Base-by-base conservation (phyloP, 768 basidiomycete genomes). In the Lentinula sp. region DNA sequence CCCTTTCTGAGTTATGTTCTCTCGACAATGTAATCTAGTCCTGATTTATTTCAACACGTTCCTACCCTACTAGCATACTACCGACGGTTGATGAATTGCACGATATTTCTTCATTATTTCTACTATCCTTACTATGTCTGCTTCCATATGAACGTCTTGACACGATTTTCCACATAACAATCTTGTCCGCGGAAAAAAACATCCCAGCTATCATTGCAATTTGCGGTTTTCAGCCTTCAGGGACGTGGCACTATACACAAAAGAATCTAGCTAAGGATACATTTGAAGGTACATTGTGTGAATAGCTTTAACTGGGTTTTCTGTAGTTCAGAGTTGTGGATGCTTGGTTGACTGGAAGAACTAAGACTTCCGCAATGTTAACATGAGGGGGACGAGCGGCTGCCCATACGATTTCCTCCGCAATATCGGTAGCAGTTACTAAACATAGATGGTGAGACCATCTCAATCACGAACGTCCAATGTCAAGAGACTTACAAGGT, bases 341-440 rank as follows among this genome's bases (percentile, higher is more conserved):
- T 37, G 91, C 91, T 75, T 93, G 91, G 70, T 91, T 91, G 34
- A 87, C 86, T 1, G 91, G 91, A 65, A 91, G 83, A 49, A 93
- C 80, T 60, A 84, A 83, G 10, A 91, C 73, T 68, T 94, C 89
- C 0, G 92, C 93, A 46, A 98, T 81, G 70, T 98, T 95, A 49
- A 98, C 92, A 69, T 96, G 95, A 43, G 91, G 80, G 10, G 95
- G 95, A 45, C 95, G 87, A 10, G 90, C 81, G 18, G 97, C 96
- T 13, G 87, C 87, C 96, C 96, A 99, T 18, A 96, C 94, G 68
- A 99, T 95, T 74, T 98, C 95, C 71, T 99, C 97, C 1, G 97
- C 97, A 50, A 98, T 89, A 69, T 98, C 95, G 62, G 88, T 81
- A 6, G 88, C 86, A 5, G 83, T 80, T 72, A 96, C 91, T 95